These are phyloP conservation scores for Cladosporium sphaerospermum DNA, from an alignment of 2,329 filamentous ascomycete genomes.

Conservation along the genomic window DNA sequence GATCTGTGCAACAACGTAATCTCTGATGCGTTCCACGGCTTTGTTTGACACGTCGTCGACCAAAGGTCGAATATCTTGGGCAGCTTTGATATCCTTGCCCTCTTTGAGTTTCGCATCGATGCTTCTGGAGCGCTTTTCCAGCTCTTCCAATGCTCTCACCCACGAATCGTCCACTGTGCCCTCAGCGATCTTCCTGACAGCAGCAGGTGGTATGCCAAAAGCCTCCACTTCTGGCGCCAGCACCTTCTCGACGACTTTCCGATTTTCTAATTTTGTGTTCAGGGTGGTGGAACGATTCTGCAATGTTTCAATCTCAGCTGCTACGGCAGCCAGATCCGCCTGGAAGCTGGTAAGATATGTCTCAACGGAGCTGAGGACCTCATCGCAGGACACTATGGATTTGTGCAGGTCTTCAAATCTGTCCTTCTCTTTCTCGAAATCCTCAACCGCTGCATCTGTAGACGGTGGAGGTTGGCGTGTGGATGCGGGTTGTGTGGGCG, in stretches of 20 bases:
- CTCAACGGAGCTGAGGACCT: slow-evolving; percentile 88
- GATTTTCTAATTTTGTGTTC: slow-evolving; percentile 79
- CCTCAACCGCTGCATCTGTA: slow-evolving; percentile 35
- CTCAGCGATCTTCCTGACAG: slow-evolving; percentile 80
- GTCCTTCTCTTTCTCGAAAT: slow-evolving; percentile 67
- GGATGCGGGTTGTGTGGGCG: slow-evolving; percentile 23
- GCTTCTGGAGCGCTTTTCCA: slow-evolving; percentile 69
- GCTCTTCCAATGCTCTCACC: slow-evolving; percentile 73
- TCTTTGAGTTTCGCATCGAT: slow-evolving; percentile 63
- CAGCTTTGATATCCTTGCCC: slow-evolving; percentile 62
- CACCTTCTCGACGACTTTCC: slow-evolving; percentile 81
- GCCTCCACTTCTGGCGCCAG: slow-evolving; percentile 87
- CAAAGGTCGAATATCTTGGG: slow-evolving; percentile 77
- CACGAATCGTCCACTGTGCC: slow-evolving; percentile 86
- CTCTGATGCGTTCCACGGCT: slow-evolving; percentile 87
- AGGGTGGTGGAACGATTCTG: slow-evolving; percentile 79
- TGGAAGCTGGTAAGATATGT: slow-evolving; percentile 88
- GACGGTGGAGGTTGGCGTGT: slow-evolving; percentile 16
- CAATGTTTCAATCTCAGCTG: slow-evolving; percentile 88
- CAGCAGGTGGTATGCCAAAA: slow-evolving; percentile 75
- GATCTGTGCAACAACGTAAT: slow-evolving; percentile 90
- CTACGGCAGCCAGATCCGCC: slow-evolving; percentile 84
- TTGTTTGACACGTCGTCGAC: slow-evolving; percentile 78
- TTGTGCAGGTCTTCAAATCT: slow-evolving; percentile 86
- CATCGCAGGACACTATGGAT: slow-evolving; percentile 84